Base-by-base conservation (phyloP, 2,329 filamentous ascomycete species). In the Dactylellina sp. region DNA sequence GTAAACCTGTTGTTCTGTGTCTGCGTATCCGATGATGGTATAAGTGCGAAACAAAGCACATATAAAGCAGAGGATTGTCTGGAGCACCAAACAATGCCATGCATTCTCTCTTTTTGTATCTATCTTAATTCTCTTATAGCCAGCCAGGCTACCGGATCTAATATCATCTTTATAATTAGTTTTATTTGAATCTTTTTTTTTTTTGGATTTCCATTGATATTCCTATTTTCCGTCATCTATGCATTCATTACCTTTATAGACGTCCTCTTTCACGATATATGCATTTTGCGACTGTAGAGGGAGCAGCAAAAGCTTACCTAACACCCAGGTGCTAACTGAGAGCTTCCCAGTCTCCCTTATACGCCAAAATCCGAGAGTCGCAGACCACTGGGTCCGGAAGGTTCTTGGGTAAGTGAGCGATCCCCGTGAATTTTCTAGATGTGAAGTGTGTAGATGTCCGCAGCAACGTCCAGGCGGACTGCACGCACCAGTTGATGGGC, bases 401-500 rank as follows among this genome's bases (percentile, higher is more conserved):
- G 14, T 42, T 56, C 37, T 20, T 40, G 22, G 22, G 20, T 24
- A n/a, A n/a, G 40, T 57, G 53, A 32, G 53, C 35, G 14, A 40
- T 47, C 18, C n/a, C 18, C 20, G 7, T 3, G 37, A 40, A 40
- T 12, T 40, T 40, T 40, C 37, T 12, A 14, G 37, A 40, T 12
- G 6, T 40, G 37, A 16, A 12, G 28, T 32, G 37, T 40, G 5
- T 40, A 14, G 37, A 40, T 40, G 37, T 40, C 37, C 37, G 14
- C 37, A 16, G 37, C 37, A 40, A 40, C 37, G 12, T 40, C 37
- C 37, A 12, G 37, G 14, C 37, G 28, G 28, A 32, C 28, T 32
- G 28, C 28, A 9, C 28, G 28, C 28, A 5, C 28, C 28, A 32
- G 28, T 32, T 32, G 28, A 32, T 32, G 9, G 28, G 9, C 4